Conservation (phyloP, 2,329 filamentous ascomycete species). For the Ascochyta koolunga region DNA sequence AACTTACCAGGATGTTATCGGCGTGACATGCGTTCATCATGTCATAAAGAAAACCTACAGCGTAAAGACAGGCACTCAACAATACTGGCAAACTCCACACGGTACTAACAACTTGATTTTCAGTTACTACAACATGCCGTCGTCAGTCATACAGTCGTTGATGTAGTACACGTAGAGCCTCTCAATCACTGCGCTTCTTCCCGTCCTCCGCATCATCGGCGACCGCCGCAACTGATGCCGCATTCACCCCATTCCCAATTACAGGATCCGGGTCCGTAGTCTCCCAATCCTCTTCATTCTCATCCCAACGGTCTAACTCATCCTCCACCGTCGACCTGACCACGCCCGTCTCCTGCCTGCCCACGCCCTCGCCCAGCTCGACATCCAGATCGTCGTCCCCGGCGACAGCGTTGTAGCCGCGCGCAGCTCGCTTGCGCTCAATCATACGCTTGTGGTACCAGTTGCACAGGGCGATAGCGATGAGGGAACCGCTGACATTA, state of each 20-base stretch:
- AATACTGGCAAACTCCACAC: too few relatives aligned
- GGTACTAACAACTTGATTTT: too few relatives aligned
- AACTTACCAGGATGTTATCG: too few relatives aligned
- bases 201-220: constrained; percentile 32
- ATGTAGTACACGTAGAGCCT: constrained; percentile 11
- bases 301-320: constrained; percentile 92
- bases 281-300: constrained; percentile 76
- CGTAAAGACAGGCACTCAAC: too few relatives aligned
- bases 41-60: too few relatives aligned
- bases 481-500: constrained; percentile 80
- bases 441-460: constrained; percentile 98
- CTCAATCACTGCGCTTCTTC: constrained; percentile 53
- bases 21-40: too few relatives aligned
- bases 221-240: constrained; percentile 28
- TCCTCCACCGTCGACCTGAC: constrained; percentile 66
- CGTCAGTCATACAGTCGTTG: background rate
- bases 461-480: constrained; percentile 74
- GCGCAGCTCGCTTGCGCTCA: constrained; percentile 77
- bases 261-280: constrained; percentile 56
- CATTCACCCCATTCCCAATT: constrained; percentile 29
- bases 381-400: constrained; percentile 67
- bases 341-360: constrained; percentile 69
- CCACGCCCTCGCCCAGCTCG: constrained; percentile 71
- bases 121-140: background rate
- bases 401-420: constrained; percentile 73